Conservation (phyloP, 257 asterid species). For the Scutellaria galericulata region DNA sequence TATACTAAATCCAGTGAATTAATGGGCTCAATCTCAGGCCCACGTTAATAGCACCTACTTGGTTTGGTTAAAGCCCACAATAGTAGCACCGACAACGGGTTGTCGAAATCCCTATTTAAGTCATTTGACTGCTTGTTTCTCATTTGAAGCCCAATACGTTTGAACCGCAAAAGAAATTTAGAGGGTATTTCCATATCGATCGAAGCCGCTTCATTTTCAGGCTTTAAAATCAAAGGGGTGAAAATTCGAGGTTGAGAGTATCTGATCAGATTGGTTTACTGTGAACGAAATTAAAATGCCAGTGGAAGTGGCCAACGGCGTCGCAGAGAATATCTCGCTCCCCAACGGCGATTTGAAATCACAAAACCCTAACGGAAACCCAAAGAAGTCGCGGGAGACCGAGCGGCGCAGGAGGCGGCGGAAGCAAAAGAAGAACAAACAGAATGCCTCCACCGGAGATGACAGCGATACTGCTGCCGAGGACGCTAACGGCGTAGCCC, state of each 20-base stretch:
- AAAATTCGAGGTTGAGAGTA: constrained; percentile 14
- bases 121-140: too few relatives aligned
- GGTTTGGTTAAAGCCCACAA: not conserved
- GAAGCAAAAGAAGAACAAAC: constrained; percentile 88
- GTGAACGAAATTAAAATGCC: constrained; percentile 43
- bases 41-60: not conserved
- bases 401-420: constrained; percentile 92
- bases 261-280: not conserved
- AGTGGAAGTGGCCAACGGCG: constrained; percentile 54
- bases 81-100: not conserved
- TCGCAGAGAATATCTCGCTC: constrained; percentile 33
- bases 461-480: constrained; percentile 59
- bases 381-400: constrained; percentile 66
- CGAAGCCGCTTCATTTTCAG: constrained; percentile 7
- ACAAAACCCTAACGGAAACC: constrained; percentile 47
- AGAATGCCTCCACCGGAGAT: constrained; percentile 48
- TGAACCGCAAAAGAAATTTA: constrained; percentile 1
- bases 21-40: not conserved
- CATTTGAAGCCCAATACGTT: constrained; percentile 1
- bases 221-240: constrained; percentile 28
- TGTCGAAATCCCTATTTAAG: not conserved
- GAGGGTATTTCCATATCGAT: constrained; percentile 7
- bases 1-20: not conserved
- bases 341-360: constrained; percentile 53
- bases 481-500: constrained; percentile 51